phyloP scores from a whole-genome alignment of 2,329 filamentous ascomycete genomes.

The Ophiostoma himal-ulmi region DNA sequence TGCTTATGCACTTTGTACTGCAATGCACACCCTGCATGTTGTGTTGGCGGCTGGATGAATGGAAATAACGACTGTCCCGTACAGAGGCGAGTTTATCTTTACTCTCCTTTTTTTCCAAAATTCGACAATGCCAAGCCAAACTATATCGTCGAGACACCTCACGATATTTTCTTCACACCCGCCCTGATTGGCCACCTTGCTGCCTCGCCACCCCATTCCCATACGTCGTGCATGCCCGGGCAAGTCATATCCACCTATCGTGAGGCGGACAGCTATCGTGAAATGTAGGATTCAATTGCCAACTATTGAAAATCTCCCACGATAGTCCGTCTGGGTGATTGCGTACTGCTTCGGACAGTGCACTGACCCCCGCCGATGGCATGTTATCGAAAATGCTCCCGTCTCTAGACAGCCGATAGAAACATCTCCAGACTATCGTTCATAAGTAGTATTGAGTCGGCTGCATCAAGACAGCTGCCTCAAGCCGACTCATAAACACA shows the following conservation, averaged over 20 bases:
- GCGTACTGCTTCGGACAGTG: too few relatives aligned
- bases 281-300: background rate
- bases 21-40: background rate
- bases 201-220: background rate
- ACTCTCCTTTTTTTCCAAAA: background rate
- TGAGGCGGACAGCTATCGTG: slow-evolving; percentile 1
- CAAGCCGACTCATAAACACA: background rate
- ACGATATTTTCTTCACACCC: background rate
- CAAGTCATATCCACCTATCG: slow-evolving; percentile 6
- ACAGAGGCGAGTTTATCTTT: background rate
- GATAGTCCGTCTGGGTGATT: background rate
- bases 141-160: background rate
- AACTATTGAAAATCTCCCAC: too few relatives aligned
- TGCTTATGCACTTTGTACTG: background rate
- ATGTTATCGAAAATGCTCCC: background rate
- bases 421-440: background rate
- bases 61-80: background rate
- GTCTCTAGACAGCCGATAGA: background rate
- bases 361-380: background rate
- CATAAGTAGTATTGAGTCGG: too few relatives aligned
- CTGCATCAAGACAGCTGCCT: background rate
- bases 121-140: background rate
- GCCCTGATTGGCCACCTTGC: background rate
- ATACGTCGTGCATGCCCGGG: background rate
- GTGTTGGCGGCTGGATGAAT: slow-evolving; percentile 1